Evolutionary conservation across 257 asterid genomes (phyloP), one percentile per base, ranked within the genome.

Genomic region (Vinca minor): DNA sequence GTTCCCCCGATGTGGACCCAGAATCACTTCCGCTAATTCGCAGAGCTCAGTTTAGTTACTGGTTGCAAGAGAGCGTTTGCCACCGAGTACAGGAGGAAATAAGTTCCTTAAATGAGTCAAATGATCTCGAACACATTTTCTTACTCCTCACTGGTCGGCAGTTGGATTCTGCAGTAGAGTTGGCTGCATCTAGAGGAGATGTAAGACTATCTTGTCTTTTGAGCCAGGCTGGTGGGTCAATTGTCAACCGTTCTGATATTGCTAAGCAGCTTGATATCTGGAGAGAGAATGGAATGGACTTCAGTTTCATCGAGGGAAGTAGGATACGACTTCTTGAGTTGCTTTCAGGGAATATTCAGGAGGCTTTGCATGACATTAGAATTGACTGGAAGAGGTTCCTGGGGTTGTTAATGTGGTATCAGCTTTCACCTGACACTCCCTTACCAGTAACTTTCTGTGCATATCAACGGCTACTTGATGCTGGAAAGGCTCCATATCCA

Each of bases 301-400:
- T 93, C 79, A 80, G 66, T 73, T 93, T 87, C 59, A 78, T 93
- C 23, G 97, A 89, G 85, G 83, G 78, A 63, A 88, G 83, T 46
- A 84, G 99, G 74, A 75, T 87, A 42, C 76, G 89, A 76, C 82
- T 93, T 70, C 82, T 93, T 72, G 95, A 93, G 68, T 83, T 93
- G 78, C 94, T 93, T 69, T 69, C 96, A 69, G 99, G 99, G n/a
- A 84, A 89, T 78, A 83, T 89, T 73, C 95, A 69, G 65, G 83
- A 74, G 66, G 87, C 97, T 38, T 74, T 89, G 65, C 74, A 47
- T 46, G 94, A 78, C 77, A 81, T 85, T 55, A 77, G 80, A 71
- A 79, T 93, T 65, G 99, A 93, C 81, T 93, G 99, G 99, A 93
- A 89, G 78, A 83, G 99, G 80, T 93, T 93, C 71, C 64, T 93